phyloP scores from a whole-genome alignment of 306 rosid species.

The Senna tora region DNA sequence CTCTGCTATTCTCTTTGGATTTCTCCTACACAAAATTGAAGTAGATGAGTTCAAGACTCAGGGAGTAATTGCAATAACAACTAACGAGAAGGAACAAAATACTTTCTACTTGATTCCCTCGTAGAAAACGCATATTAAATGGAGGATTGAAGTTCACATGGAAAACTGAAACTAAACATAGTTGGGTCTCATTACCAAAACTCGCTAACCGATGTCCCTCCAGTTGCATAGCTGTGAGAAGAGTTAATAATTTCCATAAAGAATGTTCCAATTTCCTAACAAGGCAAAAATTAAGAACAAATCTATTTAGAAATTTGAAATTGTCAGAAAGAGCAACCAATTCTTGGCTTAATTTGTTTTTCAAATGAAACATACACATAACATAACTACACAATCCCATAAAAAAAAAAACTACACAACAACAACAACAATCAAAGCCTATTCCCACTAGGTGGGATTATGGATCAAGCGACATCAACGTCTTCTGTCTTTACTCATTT shows the following conservation, averaged over 20 bases:
- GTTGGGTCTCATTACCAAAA: slow-evolving; percentile 63
- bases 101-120: slow-evolving; percentile 5
- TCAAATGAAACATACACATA: slow-evolving; percentile 14
- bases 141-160: slow-evolving; percentile 13
- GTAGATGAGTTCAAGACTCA: slow-evolving; percentile 15
- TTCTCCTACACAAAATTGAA: slow-evolving; percentile 43
- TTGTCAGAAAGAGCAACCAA: not conserved
- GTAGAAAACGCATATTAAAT: slow-evolving; percentile 29
- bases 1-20: slow-evolving; percentile 63
- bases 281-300: slow-evolving; percentile 27
- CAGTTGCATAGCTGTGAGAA: slow-evolving; percentile 95
- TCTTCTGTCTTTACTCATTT: too few species aligned
- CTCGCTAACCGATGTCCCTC: slow-evolving; percentile 87
- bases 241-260: slow-evolving; percentile 86
- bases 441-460: too few species aligned
- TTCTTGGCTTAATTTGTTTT: slow-evolving; percentile 8
- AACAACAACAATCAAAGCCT: too few species aligned
- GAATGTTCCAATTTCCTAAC: slow-evolving; percentile 74
- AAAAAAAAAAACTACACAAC: too few species aligned
- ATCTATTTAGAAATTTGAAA: slow-evolving; percentile 24
- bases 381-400: too few species aligned
- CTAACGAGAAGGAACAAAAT: not conserved
- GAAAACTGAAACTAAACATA: slow-evolving; percentile 34
- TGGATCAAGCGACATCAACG: too few species aligned
- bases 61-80: not conserved